Evolutionary conservation across 352 stramenopile species (phyloP), one percentile per base, ranked within the genome.

Genomic region (Globisporangium splendens): DNA sequence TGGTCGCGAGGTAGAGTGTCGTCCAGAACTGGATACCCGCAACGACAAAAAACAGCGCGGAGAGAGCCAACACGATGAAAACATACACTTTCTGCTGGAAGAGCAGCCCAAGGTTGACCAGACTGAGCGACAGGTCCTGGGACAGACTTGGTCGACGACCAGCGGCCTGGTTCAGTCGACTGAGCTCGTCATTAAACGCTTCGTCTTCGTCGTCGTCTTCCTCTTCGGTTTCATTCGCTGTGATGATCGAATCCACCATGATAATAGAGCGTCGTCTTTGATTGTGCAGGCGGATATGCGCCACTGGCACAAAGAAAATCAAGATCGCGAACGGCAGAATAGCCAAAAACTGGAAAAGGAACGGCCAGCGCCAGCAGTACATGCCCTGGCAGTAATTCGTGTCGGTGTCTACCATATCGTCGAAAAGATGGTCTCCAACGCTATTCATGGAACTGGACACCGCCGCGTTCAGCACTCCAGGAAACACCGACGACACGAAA

Each of bases 291-390:
- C 61, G 63, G 50, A 95, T 88, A 53, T 94, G 80, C 14, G 77
- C 73, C 35, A 71, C 56, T 13, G 84, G 86, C 24, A 95, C 81
- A 57, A 92, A 85, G 70, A 94, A 95, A 31, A 93, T 75, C 50
- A 88, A 53, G 12, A 93, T 70, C 31, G 71, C 88, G 31, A 96
- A 67, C 48, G 85, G 86, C 22, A 86, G 67, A 44, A 93, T 74
- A 18, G 92, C 63, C 50, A 74, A 50, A 54, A 91, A 87, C 61
- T 96, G 83, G 47, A 85, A 72, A 31, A 96, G 57, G 59, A 96
- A 94, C 33, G 86, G 86, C 81, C 83, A 96, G 8, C 86, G 73
- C 86, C 86, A 96, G 72, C 86, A 96, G 58, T 88, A 88, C 48
- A 94, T 88, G 52, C 81, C 77, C 28, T 83, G 60, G 55, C 85